Evolutionary conservation across 1,284 basidiomycete species (phyloP).

Genomic region (Ceratorhiza oryzae-sativae): DNA sequence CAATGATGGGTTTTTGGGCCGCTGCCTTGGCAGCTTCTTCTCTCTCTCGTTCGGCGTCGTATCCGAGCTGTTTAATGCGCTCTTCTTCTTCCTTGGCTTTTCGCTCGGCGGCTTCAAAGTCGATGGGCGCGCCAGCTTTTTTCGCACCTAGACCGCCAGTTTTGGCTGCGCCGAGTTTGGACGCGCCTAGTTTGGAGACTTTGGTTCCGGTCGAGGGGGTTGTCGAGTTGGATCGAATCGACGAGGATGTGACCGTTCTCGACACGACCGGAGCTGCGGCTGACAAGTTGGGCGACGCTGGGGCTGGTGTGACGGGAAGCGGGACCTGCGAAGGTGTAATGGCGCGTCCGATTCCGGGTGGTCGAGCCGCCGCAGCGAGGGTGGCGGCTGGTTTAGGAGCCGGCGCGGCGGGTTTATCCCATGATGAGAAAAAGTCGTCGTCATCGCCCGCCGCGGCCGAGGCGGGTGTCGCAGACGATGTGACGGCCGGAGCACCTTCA

Average conservation of each 20-base stretch:
- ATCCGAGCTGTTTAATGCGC: constrained; percentile 85
- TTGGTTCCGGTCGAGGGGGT: constrained; percentile 51
- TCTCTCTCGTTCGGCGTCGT: constrained; percentile 83
- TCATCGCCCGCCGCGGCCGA: constrained; percentile 59
- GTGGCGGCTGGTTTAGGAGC: constrained; percentile 55
- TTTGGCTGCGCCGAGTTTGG: constrained; percentile 56
- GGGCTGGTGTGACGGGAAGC: constrained; percentile 44
- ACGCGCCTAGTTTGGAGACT: constrained; percentile 56
- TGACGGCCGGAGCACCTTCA: constrained; percentile 70
- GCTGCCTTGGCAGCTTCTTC: constrained; percentile 58
- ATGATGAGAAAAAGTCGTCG: constrained; percentile 95
- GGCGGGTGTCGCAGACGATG: constrained; percentile 50
- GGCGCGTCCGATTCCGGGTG: constrained; percentile 60
- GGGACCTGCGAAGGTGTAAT: constrained; percentile 47
- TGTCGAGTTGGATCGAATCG: constrained; percentile 57
- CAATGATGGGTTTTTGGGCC: constrained; percentile 47
- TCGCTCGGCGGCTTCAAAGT: constrained; percentile 91
- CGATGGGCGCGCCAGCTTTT: constrained; percentile 76
- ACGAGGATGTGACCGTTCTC: constrained; percentile 70
- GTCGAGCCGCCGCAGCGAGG: constrained; percentile 60
- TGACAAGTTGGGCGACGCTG: constrained; percentile 40
- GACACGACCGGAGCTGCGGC: constrained; percentile 53
- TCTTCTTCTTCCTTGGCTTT: constrained; percentile 90
- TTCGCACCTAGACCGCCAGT: constrained; percentile 74
- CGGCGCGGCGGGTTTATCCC: constrained; percentile 79